These are phyloP conservation scores for Aspergillus fructus DNA, from an alignment of 2,329 filamentous ascomycete genomes.

Conservation along the genomic window DNA sequence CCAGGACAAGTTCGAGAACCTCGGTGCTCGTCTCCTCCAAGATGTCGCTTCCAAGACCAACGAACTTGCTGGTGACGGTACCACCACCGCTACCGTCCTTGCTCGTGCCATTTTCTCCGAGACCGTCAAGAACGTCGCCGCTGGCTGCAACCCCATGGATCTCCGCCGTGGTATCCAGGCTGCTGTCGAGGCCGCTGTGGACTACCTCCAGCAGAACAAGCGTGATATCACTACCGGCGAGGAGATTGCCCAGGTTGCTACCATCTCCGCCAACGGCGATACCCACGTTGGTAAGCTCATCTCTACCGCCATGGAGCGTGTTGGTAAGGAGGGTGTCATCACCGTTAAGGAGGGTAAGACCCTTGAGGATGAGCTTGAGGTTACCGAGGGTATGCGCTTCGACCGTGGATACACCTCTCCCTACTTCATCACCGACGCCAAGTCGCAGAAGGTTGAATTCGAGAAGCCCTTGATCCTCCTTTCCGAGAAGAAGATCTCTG, in stretches of 20 bases:
- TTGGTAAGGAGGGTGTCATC: constrained; percentile 99
- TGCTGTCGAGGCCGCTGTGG: constrained; percentile 89
- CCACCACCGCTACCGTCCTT: constrained; percentile 95
- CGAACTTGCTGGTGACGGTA: constrained; percentile 97
- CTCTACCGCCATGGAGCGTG: constrained; percentile 99
- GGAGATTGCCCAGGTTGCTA: constrained; percentile 97
- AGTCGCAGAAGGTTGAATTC: constrained; percentile 98
- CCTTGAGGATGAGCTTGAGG: constrained; percentile 92
- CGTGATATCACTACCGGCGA: constrained; percentile 95
- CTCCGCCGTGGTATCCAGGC: constrained; percentile 95
- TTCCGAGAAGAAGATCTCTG: constrained; percentile 99
- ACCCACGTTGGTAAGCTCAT: constrained; percentile 92
- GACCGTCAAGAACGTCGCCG: constrained; percentile 99
- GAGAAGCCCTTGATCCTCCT: constrained; percentile 99
- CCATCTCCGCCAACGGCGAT: constrained; percentile 97
- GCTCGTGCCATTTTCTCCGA: constrained; percentile 98
- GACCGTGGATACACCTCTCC: constrained; percentile 98
- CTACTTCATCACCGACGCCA: constrained; percentile 99
- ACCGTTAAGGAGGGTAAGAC: constrained; percentile 99
- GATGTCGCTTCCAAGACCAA: constrained; percentile 99
- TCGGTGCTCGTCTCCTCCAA: constrained; percentile 92
- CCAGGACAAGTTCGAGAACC: constrained; percentile 99
- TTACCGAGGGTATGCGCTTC: constrained; percentile 99
- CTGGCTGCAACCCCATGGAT: constrained; percentile 99
- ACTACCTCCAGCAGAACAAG: constrained; percentile 94